These are phyloP conservation scores for Gastrodia elata DNA, from an alignment of 106 monocot species.

Conservation along the genomic window DNA sequence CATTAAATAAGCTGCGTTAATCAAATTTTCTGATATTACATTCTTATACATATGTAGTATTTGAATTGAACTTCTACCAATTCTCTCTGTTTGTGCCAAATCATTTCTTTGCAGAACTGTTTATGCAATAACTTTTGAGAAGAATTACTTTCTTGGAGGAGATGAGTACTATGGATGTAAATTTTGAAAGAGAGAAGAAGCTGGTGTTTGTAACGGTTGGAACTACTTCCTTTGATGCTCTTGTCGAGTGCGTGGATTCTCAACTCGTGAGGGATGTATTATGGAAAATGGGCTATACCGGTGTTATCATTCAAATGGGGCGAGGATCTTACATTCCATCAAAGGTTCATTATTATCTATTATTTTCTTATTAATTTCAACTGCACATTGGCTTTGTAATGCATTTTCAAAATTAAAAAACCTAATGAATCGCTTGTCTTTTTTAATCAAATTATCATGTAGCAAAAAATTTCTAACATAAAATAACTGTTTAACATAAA, in stretches of 20 bases:
- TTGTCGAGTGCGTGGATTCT: constrained; percentile 62
- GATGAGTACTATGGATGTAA: neutral
- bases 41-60: too few relatives aligned
- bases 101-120: neutral
- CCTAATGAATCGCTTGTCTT: too few relatives aligned
- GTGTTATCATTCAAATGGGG: constrained; percentile 86
- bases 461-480: too few relatives aligned
- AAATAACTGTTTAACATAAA: too few relatives aligned
- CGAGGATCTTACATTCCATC: constrained; percentile 69
- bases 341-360: constrained; percentile 41
- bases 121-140: neutral
- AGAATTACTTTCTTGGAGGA: neutral
- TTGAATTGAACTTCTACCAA: neutral
- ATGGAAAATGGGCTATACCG: constrained; percentile 44
- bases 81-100: neutral
- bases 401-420: too few relatives aligned
- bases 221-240: constrained; percentile 74
- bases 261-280: constrained; percentile 51
- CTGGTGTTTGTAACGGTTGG: constrained; percentile 92
- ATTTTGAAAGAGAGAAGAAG: constrained; percentile 9
- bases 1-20: too few relatives aligned
- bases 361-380: too few relatives aligned
- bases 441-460: too few relatives aligned
- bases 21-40: too few relatives aligned
- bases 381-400: too few relatives aligned